Evolutionary conservation across 1,284 basidiomycete genomes (phyloP).

Genomic region (Anthracocystis walkeri): DNA sequence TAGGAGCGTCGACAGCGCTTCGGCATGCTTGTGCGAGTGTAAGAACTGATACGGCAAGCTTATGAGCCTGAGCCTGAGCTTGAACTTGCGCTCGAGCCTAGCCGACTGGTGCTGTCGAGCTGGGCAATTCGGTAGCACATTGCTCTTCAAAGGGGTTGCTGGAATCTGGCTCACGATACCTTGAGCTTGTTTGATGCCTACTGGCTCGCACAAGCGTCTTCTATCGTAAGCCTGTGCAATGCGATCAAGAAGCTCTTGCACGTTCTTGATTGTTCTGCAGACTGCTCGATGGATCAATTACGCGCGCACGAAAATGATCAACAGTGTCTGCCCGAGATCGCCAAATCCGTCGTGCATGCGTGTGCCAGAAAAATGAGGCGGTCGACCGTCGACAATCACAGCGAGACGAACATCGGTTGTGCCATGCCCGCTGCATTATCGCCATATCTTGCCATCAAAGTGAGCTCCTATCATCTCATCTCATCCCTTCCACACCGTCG

Average conservation of each 20-base stretch:
- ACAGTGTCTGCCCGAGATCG: constrained; percentile 1
- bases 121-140: too few relatives aligned
- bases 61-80: not conserved
- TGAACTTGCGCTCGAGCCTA: not conserved
- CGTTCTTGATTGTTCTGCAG: too few relatives aligned
- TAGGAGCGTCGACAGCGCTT: too few relatives aligned
- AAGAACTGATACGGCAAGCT: not conserved
- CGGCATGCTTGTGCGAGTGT: too few relatives aligned
- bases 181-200: not conserved
- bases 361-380: not conserved
- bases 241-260: not conserved
- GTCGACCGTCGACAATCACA: not conserved
- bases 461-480: too few relatives aligned
- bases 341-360: not conserved
- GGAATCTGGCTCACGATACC: not conserved
- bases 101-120: not conserved
- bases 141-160: not conserved
- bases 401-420: not conserved
- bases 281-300: too few relatives aligned
- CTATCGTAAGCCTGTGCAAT: not conserved
- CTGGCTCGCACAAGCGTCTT: not conserved
- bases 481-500: too few relatives aligned
- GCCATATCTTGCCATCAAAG: too few relatives aligned
- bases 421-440: not conserved
- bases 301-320: not conserved